These are phyloP conservation scores for Pestalotiopsis sp. DNA, from an alignment of 2,329 filamentous ascomycete species.

Conservation along the genomic window DNA sequence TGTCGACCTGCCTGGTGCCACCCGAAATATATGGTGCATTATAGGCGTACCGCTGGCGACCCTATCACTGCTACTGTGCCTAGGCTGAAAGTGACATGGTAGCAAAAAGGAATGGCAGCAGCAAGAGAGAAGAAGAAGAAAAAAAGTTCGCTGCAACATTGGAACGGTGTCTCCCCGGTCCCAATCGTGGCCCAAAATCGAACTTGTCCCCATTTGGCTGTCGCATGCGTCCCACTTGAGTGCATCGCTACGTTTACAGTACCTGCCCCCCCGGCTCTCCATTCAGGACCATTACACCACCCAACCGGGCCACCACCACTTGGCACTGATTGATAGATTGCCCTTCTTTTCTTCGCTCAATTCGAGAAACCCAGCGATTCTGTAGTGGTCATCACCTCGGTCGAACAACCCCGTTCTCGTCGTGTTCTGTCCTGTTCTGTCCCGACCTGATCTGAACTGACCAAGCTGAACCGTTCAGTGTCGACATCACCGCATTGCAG, in stretches of 20 bases:
- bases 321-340: neutral
- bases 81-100: neutral
- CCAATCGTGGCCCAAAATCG: neutral
- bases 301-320: neutral
- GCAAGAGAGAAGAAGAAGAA: neutral
- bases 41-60: neutral
- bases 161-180: neutral
- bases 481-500: neutral
- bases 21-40: neutral
- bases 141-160: neutral
- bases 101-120: neutral
- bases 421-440: neutral
- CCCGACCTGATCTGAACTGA: neutral
- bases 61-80: neutral
- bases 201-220: constrained; percentile 3
- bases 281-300: neutral
- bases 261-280: neutral
- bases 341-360: neutral
- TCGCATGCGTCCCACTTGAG: constrained; percentile 6
- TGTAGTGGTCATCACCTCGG: neutral
- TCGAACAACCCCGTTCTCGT: neutral
- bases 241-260: neutral
- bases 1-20: no score
- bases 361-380: neutral
- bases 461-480: no score